phyloP scores from a whole-genome alignment of 495 filamentous ascomycete species.

The Penicillium malachiteum region DNA sequence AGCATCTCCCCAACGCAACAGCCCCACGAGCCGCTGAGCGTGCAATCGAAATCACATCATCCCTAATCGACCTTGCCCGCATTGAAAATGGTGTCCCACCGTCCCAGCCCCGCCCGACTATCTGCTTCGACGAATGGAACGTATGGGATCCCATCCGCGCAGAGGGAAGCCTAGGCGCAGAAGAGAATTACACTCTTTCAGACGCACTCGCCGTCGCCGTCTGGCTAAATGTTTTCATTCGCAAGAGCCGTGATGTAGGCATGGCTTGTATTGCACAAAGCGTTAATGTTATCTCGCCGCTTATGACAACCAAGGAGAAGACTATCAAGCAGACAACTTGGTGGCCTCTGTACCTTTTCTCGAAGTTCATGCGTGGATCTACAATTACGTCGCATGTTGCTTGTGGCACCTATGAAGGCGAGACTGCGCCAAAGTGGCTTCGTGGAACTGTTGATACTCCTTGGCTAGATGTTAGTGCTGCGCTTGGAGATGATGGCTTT shows the following conservation, averaged over 20 bases:
- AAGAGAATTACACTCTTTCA: conserved; percentile 71
- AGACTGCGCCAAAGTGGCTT: conserved; percentile 64
- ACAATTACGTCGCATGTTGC: conserved; percentile 62
- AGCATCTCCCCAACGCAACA: conserved; percentile 59
- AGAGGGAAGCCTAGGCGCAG: conserved; percentile 64
- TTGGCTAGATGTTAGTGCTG: conserved; percentile 70
- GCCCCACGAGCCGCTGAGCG: conserved; percentile 71
- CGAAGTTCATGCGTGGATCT: conserved; percentile 70
- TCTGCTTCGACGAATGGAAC: conserved; percentile 88
- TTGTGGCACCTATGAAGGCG: conserved; percentile 58
- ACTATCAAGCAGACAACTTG: conserved; percentile 72
- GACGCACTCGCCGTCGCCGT: conserved; percentile 72
- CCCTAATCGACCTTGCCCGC: conserved; percentile 70
- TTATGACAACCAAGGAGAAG: conserved; percentile 66
- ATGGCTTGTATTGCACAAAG: conserved; percentile 83
- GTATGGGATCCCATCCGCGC: conserved; percentile 77
- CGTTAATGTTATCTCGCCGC: conserved; percentile 74
- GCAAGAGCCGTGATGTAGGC: conserved; percentile 66
- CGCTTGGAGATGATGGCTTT: conserved; percentile 58
- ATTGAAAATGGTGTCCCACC: conserved; percentile 64
- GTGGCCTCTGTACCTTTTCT: conserved; percentile 74
- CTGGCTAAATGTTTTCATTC: conserved; percentile 78
- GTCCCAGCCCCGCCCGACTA: conserved; percentile 56
- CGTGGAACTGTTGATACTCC: conserved; percentile 62
- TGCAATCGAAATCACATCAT: conserved; percentile 67